Evolutionary conservation across 2,329 filamentous ascomycete species (phyloP), one percentile per base, ranked within the genome.

Genomic region (Coniella vitis): DNA sequence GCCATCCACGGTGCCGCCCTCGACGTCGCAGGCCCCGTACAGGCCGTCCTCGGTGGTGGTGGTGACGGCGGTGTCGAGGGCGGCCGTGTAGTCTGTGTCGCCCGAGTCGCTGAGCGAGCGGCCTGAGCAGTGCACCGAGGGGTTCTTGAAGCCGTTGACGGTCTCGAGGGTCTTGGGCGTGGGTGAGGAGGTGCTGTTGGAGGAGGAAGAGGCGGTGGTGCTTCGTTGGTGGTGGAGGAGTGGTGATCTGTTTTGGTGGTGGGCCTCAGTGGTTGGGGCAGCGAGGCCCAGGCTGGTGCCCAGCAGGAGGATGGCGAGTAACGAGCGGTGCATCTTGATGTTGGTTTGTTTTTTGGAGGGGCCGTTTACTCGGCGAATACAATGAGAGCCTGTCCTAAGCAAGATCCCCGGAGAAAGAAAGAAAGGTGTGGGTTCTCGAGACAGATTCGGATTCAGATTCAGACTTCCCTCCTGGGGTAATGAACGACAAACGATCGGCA

Each of bases 141-240:
- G 51, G 29, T 53, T 19, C 9, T 48, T 48, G 32, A 53, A 53
- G 45, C 50, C 50, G 31, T 53, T 53, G 16, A 51, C 22, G 7
- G 45, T 51, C 20, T 41, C 48, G n/a, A 51, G 35, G 3, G 21
- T 20, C 9, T 47, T 39, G 2, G 48, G 48, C 31, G 37, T 29
- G 10, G 25, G 10, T 5, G 25, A 29, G 25, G 25, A 29, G 5
- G 10, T 5, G n/a, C n/a, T n/a, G n/a, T n/a, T n/a, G 10, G 25
- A 29, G 10, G 25, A 29, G 10, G 25, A 29, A 29, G 25, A 29
- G 10, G 25, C 5, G 25, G 25, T 29, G 25, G 25, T 29, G 25
- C 25, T 29, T 29, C 25, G 5, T 29, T 29, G 25, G 10, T 29
- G 25, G 25, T 29, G 25, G 25, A 5, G 25, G 25, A 29, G 25